Evolutionary conservation across 2,329 filamentous ascomycete genomes (phyloP).

Genomic region (Rhytidhysteron rufulum): DNA sequence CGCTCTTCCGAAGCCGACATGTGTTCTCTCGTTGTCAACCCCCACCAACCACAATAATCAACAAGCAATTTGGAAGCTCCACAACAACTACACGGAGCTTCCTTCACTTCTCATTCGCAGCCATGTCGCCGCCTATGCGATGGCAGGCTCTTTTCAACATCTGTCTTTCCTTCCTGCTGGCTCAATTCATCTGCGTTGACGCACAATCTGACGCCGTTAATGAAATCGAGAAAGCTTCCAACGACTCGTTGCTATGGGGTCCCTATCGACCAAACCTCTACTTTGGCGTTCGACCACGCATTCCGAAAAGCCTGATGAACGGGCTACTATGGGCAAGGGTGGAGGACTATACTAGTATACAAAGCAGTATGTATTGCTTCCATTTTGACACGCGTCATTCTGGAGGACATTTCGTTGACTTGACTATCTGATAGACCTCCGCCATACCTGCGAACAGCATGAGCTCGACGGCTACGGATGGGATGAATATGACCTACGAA

Average conservation of each 20-base stretch:
- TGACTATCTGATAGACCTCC: constrained; percentile 60
- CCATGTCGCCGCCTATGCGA: constrained; percentile 22
- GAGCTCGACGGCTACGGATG: constrained; percentile 96
- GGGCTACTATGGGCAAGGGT: constrained; percentile 87
- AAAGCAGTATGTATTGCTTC: constrained; percentile 60
- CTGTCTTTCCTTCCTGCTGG: constrained; percentile 14
- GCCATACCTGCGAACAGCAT: constrained; percentile 94
- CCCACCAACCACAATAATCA: constrained; percentile 16
- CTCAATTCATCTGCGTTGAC: constrained; percentile 20
- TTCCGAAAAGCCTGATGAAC: constrained; percentile 75
- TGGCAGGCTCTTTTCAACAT: constrained; percentile 17
- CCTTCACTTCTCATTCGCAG: constrained; percentile 14
- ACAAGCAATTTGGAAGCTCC: constrained; percentile 10
- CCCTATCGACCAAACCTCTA: constrained; percentile 93
- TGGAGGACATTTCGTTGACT: constrained; percentile 2
- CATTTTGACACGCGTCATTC: background rate
- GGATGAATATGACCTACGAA: constrained; percentile 92
- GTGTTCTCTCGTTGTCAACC: constrained; percentile 4
- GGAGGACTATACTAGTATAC: constrained; percentile 71
- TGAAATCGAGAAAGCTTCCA: constrained; percentile 50
- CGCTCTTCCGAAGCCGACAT: constrained; percentile 1
- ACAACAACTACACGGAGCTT: constrained; percentile 9
- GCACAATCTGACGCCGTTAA: constrained; percentile 25
- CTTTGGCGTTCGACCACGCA: constrained; percentile 80
- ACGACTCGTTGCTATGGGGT: constrained; percentile 90